Percentiles rank a stretch among this genome's conserved stretches.
phyloP scores from a whole-genome alignment of 2,329 filamentous ascomycete species.

The Aspergillus uvarum region DNA sequence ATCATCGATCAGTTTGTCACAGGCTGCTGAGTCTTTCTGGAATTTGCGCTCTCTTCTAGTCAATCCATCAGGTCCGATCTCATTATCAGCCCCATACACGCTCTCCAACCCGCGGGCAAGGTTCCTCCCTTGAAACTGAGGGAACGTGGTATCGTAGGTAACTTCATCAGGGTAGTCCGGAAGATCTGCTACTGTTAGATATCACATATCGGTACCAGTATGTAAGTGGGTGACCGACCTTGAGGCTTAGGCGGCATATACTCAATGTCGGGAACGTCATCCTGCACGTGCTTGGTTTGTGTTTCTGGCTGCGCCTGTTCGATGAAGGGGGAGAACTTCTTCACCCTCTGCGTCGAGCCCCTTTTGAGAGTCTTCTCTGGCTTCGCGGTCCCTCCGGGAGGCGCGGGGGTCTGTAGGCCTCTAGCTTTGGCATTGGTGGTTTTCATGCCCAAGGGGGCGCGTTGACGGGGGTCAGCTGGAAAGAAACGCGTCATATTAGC shows the following conservation, averaged over 20 bases:
- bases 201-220: not conserved
- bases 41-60: constrained; percentile 67
- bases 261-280: constrained; percentile 74
- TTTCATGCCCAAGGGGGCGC: constrained; percentile 87
- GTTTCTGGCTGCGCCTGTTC: constrained; percentile 47
- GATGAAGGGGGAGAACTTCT: constrained; percentile 54
- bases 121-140: constrained; percentile 55
- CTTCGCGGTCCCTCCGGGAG: constrained; percentile 59
- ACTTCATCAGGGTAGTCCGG: constrained; percentile 48
- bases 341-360: constrained; percentile 61
- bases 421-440: constrained; percentile 90
- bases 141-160: constrained; percentile 50
- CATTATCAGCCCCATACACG: constrained; percentile 48
- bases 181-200: constrained; percentile 42
- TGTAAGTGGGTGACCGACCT: constrained; percentile 34
- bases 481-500: not conserved
- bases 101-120: constrained; percentile 53
- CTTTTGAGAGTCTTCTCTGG: constrained; percentile 63
- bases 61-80: constrained; percentile 57
- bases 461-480: constrained; percentile 60
- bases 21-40: constrained; percentile 63
- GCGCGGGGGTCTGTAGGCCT: constrained; percentile 64
- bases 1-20: constrained; percentile 64
- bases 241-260: constrained; percentile 77
- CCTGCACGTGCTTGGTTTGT: constrained; percentile 50